Evolutionary conservation across 192 early-diverging fungal species (phyloP), one percentile per base, ranked within the genome.

Genomic region (Helicostylum pulchrum): DNA sequence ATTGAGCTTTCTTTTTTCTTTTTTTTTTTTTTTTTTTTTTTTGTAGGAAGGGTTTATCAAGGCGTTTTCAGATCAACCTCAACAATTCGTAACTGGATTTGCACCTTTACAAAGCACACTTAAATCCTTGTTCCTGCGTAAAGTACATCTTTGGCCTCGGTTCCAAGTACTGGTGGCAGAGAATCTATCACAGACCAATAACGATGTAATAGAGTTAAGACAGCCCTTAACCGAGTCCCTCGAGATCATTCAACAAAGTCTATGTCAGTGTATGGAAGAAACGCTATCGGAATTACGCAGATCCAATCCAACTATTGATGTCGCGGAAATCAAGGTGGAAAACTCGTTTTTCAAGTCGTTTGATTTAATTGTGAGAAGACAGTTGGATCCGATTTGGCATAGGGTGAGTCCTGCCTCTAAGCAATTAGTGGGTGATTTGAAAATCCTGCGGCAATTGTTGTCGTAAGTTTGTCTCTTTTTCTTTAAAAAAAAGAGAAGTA

Each of bases 351-450:
- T 92, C 66, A 78, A 81, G 39, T 89, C 90, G 2, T 98, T 97
- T 73, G 96, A 98, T 76, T 66, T 67, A 0, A 78, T 92, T 32
- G 74, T 98, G 17, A 78, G 87, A 34, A 73, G 69, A 1, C 93
- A 94, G 72, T 72, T 98, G 50, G 85, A 88, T 58, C 90, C 92
- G 7, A 78, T 93, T 43, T 98, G 94, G 95, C 94, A 98, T 75
- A 72, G 85, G 15, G 82, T 96, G 26, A 81, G 84, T 31, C 49
- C 66, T 7, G 88, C 87, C 43, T 85, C 87, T 2, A 93, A 92
- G 61, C 80, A 87, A 15, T 77, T 98, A 17, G 86, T 91, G 3
- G 64, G 53, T 2, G 96, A 98, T 67, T 48, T 98, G 31, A 81
- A 80, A 17, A 80, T 79, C 0, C 76, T 97, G 30, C 82, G 95